Evolutionary conservation across 495 filamentous ascomycete species (phyloP), one percentile per base, ranked within the genome.

Genomic region (Xylaria cubensis): DNA sequence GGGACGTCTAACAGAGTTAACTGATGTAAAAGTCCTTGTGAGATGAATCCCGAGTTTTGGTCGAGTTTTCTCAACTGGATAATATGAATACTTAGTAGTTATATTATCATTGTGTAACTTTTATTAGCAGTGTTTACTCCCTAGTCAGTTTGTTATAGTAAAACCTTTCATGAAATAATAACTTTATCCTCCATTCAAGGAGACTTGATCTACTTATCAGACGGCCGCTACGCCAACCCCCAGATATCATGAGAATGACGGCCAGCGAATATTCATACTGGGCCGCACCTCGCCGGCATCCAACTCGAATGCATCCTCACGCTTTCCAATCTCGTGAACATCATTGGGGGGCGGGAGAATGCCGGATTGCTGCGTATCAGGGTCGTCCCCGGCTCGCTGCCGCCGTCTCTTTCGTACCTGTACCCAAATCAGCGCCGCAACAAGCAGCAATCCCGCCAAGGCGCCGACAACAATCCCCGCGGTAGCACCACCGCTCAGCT

Each of bases 401-500:
- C 26, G 9, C 39, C 36, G n/a, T 29, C 50, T 26, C 3, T 32
- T 69, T 34, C 51, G 34, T 26, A 69, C 24, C 34, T 8, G 9
- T 3, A 26, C 7, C 66, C 51, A 59, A 8, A 69, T 1, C 17
- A 51, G 7, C n/a, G 13, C 46, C 12, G 19, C 51, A n/a, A 58
- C 21, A 17, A 24, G 5, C 26, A 46, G 1, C 21, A 69, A 3
- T 3, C 66, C 66, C 0, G 26, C 66, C 7, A 69, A 5, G 12
- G 26, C 51, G 13, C 66, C 66, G 24, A 69, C 7, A 12, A 69
- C 51, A n/a, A 69, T 59, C n/a, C 66, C 66, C 36, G 66, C 66
- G 1, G 15, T 59, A 32, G 41, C 51, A 46, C 66, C 66, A 1
- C 34, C n/a, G 24, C 36, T 19, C 1, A 69, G 3, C 15, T 21